Conservation (phyloP, 2,329 filamentous ascomycete species). For the Cryphonectria naterciae region DNA sequence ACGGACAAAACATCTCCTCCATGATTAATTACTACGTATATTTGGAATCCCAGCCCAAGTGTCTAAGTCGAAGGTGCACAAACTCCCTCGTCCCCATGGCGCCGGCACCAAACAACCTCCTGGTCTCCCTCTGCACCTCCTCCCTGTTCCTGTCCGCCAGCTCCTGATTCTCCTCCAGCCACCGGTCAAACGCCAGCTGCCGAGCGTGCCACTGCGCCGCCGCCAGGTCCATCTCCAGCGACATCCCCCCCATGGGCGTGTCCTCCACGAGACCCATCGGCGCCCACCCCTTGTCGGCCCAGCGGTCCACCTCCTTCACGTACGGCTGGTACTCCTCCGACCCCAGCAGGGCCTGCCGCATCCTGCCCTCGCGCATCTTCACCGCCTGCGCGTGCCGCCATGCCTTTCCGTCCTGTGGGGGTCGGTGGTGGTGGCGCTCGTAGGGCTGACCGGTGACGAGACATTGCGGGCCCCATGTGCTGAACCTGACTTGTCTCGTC, state of each 20-base stretch:
- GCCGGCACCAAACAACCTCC: not conserved
- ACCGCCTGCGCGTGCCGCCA: slow-evolving; percentile 5
- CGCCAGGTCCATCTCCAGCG: slow-evolving; percentile 5
- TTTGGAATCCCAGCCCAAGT: not conserved
- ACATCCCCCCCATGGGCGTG: slow-evolving; percentile 11
- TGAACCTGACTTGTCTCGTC: not conserved
- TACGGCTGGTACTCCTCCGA: slow-evolving; percentile 6
- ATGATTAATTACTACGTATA: not conserved
- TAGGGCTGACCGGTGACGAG: slow-evolving; percentile 11
- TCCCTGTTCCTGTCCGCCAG: slow-evolving; percentile 7
- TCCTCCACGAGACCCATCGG: slow-evolving; percentile 12
- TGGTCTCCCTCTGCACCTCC: slow-evolving; percentile 2
- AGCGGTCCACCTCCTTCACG: slow-evolving; percentile 12
- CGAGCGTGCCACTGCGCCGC: slow-evolving; percentile 2
- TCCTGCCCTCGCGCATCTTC: not conserved
- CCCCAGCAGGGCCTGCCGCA: not conserved
- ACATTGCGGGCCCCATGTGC: not conserved
- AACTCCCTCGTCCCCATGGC: slow-evolving; percentile 10
- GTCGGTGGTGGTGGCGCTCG: not conserved
- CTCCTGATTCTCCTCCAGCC: not conserved
- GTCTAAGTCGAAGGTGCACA: not conserved
- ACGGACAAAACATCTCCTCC: not conserved
- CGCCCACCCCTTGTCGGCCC: slow-evolving; percentile 14
- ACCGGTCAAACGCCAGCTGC: not conserved
- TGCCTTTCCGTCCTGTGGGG: not conserved